These are phyloP conservation scores for Tubosaeta sp. DNA, from an alignment of 768 basidiomycete genomes.

Conservation along the genomic window DNA sequence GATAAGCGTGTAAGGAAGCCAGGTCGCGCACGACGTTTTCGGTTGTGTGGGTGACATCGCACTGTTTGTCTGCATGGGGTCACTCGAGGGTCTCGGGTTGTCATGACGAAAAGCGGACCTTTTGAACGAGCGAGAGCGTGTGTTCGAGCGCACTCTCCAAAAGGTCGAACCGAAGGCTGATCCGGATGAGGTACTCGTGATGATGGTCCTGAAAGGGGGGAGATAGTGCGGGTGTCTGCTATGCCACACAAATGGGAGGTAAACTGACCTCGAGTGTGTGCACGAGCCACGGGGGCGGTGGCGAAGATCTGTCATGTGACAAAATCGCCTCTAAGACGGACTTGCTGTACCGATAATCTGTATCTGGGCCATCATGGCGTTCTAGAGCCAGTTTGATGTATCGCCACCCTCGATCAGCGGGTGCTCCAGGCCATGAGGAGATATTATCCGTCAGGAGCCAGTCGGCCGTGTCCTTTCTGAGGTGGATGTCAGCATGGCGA, in stretches of 20 bases:
- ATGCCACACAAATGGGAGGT: neutral
- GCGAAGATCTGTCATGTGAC: slow-evolving; percentile 51
- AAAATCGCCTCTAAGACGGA: slow-evolving; percentile 74
- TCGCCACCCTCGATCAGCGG: slow-evolving; percentile 80
- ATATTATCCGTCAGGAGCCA: slow-evolving; percentile 85
- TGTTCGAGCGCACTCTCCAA: slow-evolving; percentile 74
- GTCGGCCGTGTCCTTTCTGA: slow-evolving; percentile 65
- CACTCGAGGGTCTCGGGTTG: slow-evolving; percentile 1
- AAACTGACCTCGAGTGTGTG: slow-evolving; percentile 62
- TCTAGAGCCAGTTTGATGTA: slow-evolving; percentile 79
- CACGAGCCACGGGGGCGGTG: slow-evolving; percentile 82
- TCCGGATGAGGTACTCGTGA: slow-evolving; percentile 79
- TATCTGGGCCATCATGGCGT: slow-evolving; percentile 68
- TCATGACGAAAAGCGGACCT: slow-evolving; percentile 43
- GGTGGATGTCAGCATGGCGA: slow-evolving; percentile 4
- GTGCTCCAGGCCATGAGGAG: slow-evolving; percentile 78
- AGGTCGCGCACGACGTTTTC: slow-evolving; percentile 58
- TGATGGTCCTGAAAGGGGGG: slow-evolving; percentile 48
- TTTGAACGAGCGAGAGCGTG: slow-evolving; percentile 64
- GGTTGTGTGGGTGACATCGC: slow-evolving; percentile 49
- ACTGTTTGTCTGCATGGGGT: slow-evolving; percentile 44
- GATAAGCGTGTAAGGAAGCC: slow-evolving; percentile 80
- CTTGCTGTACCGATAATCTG: slow-evolving; percentile 74
- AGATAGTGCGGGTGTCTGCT: neutral
- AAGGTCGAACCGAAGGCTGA: slow-evolving; percentile 73